Conservation (phyloP, 768 basidiomycete species). For the Termitomyces sp. region DNA sequence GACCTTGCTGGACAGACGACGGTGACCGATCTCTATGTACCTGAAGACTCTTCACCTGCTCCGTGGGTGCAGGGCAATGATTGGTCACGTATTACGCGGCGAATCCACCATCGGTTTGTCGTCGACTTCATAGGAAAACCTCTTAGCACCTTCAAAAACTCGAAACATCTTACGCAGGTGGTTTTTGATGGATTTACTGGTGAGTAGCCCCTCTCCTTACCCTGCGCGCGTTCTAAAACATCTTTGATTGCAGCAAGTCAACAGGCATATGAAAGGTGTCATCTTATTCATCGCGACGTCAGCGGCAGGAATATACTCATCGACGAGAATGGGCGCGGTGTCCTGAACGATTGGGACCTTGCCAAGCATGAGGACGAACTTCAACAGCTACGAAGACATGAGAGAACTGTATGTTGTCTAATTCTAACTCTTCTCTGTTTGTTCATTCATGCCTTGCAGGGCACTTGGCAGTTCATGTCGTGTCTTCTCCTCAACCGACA, state of each 20-base stretch:
- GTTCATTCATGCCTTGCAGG: not conserved
- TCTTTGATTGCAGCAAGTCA: too few relatives aligned
- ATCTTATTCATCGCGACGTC: not conserved
- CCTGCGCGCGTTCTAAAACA: too few relatives aligned
- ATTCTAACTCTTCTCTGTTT: not conserved
- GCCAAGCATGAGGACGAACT: not conserved
- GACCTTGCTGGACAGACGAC: slow-evolving; percentile 25
- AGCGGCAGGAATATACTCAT: slow-evolving; percentile 1
- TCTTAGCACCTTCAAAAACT: slow-evolving; percentile 7
- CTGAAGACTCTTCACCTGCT: not conserved
- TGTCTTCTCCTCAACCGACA: slow-evolving; percentile 14
- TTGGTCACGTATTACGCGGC: slow-evolving; percentile 3
- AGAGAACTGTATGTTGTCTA: not conserved
- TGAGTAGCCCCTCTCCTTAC: not conserved
- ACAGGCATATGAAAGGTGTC: not conserved
- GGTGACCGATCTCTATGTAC: not conserved
- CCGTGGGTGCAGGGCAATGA: slow-evolving; percentile 13
- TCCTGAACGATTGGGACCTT: slow-evolving; percentile 1
- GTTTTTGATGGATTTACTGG: slow-evolving; percentile 1
- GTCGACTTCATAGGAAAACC: slow-evolving; percentile 17
- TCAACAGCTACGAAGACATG: not conserved
- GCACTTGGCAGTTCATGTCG: slow-evolving; percentile 15
- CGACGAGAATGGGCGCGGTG: not conserved
- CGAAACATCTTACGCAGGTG: slow-evolving; percentile 3
- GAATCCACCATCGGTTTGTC: slow-evolving; percentile 20